These are phyloP conservation scores for Filobasidium uniguttulatum DNA, from an alignment of 1,284 basidiomycete species.

Conservation along the genomic window DNA sequence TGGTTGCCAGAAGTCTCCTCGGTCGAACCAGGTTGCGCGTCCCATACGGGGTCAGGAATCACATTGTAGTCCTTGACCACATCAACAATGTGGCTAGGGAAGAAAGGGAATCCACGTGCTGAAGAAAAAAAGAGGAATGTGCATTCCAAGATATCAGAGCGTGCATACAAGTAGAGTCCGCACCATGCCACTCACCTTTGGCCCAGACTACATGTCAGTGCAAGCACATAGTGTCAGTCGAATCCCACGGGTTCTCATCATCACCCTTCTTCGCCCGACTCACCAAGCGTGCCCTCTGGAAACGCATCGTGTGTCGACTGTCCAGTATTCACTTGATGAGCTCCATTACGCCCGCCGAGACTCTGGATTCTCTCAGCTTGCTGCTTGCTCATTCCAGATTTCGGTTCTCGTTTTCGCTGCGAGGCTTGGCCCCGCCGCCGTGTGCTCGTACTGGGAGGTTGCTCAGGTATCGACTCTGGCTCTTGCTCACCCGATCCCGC, in stretches of 20 bases:
- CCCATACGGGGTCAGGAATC: conserved; percentile 44
- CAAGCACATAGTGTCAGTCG: not conserved
- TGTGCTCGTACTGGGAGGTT: not conserved
- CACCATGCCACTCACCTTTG: conserved; percentile 20
- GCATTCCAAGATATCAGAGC: not conserved
- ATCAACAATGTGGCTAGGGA: conserved; percentile 37
- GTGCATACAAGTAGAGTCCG: not conserved
- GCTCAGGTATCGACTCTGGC: not conserved
- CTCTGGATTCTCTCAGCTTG: not conserved
- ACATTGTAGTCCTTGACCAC: conserved; percentile 36
- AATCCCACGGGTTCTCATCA: not conserved
- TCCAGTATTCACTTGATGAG: not conserved
- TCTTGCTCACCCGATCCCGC: not conserved
- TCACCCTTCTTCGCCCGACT: conserved; percentile 12
- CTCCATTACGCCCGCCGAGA: not conserved
- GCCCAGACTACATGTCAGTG: conserved; percentile 27
- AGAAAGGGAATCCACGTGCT: conserved; percentile 32
- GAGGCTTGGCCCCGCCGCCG: not conserved
- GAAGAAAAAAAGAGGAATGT: not conserved
- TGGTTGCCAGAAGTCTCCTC: conserved; percentile 8
- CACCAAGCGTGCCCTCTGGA: conserved; percentile 28
- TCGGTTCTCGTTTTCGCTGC: not conserved
- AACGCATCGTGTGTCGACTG: conserved; percentile 16
- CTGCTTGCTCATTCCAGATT: not conserved
- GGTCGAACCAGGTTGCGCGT: conserved; percentile 25